phyloP scores from a whole-genome alignment of 2,329 filamentous ascomycete species.

The Neurospora sp. region DNA sequence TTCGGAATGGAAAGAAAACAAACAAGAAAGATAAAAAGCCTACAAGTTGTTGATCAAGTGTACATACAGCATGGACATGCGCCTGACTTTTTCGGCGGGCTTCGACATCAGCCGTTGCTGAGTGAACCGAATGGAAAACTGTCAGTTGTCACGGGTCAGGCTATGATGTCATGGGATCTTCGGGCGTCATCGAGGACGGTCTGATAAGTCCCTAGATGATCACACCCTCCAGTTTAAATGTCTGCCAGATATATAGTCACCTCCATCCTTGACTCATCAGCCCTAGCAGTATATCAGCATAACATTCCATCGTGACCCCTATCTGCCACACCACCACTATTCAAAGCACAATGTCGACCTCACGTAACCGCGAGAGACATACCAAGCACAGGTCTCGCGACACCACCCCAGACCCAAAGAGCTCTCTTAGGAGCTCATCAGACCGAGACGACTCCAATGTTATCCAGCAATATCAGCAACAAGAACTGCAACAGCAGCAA shows the following conservation, averaged over 20 bases:
- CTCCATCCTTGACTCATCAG: not conserved
- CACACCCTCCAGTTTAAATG: not conserved
- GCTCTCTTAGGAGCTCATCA: not conserved
- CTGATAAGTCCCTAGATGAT: not conserved
- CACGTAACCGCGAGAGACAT: not conserved
- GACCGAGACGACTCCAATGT: not conserved
- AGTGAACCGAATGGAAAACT: not conserved
- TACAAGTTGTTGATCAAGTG: not conserved
- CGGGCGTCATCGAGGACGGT: not conserved
- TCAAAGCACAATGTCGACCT: not conserved
- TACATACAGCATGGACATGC: not conserved
- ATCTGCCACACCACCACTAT: not conserved
- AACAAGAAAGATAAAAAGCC: not conserved
- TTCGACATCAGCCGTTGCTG: not conserved
- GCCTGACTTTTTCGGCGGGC: not conserved
- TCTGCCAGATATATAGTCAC: not conserved
- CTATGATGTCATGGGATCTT: not conserved
- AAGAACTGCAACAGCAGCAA: not conserved
- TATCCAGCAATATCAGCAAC: not conserved
- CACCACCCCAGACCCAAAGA: not conserved
- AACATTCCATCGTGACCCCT: not conserved
- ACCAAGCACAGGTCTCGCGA: not conserved
- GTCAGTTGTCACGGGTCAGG: not conserved
- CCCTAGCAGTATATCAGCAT: not conserved
- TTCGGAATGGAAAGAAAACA: not conserved